These are phyloP conservation scores for Polyporus arcularius DNA, from an alignment of 768 basidiomycete genomes.

Conservation along the genomic window DNA sequence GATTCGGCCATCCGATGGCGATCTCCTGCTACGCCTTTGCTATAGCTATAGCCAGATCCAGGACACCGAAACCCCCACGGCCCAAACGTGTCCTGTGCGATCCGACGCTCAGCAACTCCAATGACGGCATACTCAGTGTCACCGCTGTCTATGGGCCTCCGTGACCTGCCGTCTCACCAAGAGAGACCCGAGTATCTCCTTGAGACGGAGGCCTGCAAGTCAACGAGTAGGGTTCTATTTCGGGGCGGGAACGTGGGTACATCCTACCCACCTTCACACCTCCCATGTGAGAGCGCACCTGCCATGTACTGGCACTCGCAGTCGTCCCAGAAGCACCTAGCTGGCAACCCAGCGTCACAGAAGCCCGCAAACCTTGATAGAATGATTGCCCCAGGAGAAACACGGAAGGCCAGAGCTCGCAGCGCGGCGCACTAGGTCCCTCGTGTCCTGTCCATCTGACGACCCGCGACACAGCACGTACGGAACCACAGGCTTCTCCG, in stretches of 20 bases:
- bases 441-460: slow-evolving; percentile 22
- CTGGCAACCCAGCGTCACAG: slow-evolving; percentile 8
- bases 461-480: slow-evolving; percentile 3
- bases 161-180: too few relatives aligned
- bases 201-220: not conserved
- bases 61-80: too few relatives aligned
- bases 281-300: slow-evolving; percentile 2
- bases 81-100: too few relatives aligned
- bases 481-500: slow-evolving; percentile 1
- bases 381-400: slow-evolving; percentile 8
- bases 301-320: not conserved
- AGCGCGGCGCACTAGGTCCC: not conserved
- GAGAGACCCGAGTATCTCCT: too few relatives aligned
- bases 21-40: not conserved
- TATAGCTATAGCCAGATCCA: not conserved
- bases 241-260: slow-evolving; percentile 11
- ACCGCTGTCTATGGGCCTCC: not conserved
- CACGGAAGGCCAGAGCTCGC: slow-evolving; percentile 10
- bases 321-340: not conserved
- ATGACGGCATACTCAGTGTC: not conserved
- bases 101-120: too few relatives aligned
- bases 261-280: slow-evolving; percentile 2
- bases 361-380: not conserved
- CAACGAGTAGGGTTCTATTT: slow-evolving; percentile 5
- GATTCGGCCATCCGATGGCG: slow-evolving; percentile 4